Evolutionary conservation across 2,329 filamentous ascomycete genomes (phyloP).

Genomic region (Berkeleyomyces basicola): DNA sequence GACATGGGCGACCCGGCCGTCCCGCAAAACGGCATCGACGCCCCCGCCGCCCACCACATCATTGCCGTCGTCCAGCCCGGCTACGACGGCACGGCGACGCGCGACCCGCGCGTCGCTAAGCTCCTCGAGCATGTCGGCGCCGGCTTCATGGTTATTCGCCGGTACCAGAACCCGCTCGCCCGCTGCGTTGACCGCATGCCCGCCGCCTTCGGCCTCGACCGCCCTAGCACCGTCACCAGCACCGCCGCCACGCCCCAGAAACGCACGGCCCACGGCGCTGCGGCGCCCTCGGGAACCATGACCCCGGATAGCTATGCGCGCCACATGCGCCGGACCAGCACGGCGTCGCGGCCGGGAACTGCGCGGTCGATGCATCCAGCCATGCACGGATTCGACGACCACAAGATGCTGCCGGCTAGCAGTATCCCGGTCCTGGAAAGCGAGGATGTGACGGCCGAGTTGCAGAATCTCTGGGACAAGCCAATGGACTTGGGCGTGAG

Average conservation of each 20-base stretch:
- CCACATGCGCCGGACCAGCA: constrained; percentile 4
- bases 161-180: constrained; percentile 54
- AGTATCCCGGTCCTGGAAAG: constrained; percentile 25
- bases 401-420: background rate
- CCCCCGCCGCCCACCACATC: constrained; percentile 29
- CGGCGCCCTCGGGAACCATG: background rate
- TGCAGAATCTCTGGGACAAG: constrained; percentile 47
- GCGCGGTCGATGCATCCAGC: constrained; percentile 20
- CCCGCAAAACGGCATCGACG: constrained; percentile 18
- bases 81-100: constrained; percentile 33
- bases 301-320: background rate
- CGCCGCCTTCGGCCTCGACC: constrained; percentile 8
- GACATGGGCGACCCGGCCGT: constrained; percentile 31
- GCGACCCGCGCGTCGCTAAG: constrained; percentile 46
- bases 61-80: constrained; percentile 33
- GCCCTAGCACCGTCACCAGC: background rate
- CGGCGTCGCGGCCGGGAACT: constrained; percentile 25
- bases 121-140: constrained; percentile 53
- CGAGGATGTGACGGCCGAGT: constrained; percentile 32
- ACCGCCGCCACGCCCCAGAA: background rate
- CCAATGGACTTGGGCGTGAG: constrained; percentile 40
- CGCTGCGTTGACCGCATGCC: constrained; percentile 36
- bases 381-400: constrained; percentile 11
- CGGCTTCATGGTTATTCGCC: constrained; percentile 57
- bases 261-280: background rate